phyloP scores from a whole-genome alignment of 371 early-diverging fungal genomes.

The Pancytospora philotis region DNA sequence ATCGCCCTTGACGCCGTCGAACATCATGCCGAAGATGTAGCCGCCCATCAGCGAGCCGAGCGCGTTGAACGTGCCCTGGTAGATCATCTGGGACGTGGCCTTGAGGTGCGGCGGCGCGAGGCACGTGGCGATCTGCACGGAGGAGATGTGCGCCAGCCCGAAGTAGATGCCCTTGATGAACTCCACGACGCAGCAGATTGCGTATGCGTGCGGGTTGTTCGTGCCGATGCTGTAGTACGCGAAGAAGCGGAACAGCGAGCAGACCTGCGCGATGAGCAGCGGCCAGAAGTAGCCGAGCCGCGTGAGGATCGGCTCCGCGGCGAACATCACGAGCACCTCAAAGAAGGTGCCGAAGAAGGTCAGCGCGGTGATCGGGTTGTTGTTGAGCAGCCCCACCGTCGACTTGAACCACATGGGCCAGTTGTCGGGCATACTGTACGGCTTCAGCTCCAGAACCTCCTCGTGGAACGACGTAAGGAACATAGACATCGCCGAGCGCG shows the following conservation, averaged over 20 bases:
- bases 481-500: conserved; percentile 57
- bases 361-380: conserved; percentile 52
- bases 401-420: conserved; percentile 30
- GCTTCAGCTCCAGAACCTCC: conserved; percentile 50
- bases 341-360: conserved; percentile 57
- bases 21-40: conserved; percentile 33
- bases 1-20: conserved; percentile 2
- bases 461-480: conserved; percentile 54
- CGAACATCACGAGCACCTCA: conserved; percentile 57
- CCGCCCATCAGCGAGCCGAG: conserved; percentile 55
- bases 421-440: conserved; percentile 34
- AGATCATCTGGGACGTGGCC: conserved; percentile 60
- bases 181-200: conserved; percentile 53
- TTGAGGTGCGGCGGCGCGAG: conserved; percentile 57
- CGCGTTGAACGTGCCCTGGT: conserved; percentile 57
- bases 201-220: conserved; percentile 41
- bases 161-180: conserved; percentile 60
- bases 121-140: conserved; percentile 55
- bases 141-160: conserved; percentile 58
- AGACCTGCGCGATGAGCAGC: conserved; percentile 57
- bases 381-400: conserved; percentile 42
- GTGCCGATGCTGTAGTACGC: conserved; percentile 42
- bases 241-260: conserved; percentile 52
- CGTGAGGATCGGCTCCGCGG: conserved; percentile 32
- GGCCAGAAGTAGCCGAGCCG: conserved; percentile 59